A percentile compares a stretch with the other conserved stretches of the same genome.
Evolutionary conservation across 2,329 filamentous ascomycete species (phyloP).

Genomic region (Apiospora rasikravindrae): DNA sequence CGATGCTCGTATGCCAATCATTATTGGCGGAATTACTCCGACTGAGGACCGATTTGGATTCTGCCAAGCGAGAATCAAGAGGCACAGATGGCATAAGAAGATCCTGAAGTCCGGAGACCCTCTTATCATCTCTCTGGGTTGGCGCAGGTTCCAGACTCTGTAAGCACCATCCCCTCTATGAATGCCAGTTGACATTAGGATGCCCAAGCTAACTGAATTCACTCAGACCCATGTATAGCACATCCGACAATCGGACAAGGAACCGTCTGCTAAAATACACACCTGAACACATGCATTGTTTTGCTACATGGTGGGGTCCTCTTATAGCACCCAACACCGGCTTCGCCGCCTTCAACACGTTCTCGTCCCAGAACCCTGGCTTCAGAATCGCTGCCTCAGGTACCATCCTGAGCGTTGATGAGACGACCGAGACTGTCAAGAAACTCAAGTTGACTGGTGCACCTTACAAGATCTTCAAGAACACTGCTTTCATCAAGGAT

Average conservation of each 20-base stretch:
- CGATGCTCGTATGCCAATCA: constrained; percentile 79
- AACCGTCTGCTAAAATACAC: constrained; percentile 99
- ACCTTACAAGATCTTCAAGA: constrained; percentile 98
- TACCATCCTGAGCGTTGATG: constrained; percentile 91
- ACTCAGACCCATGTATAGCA: constrained; percentile 79
- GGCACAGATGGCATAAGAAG: constrained; percentile 98
- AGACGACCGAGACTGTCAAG: constrained; percentile 97
- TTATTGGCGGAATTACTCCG: constrained; percentile 88
- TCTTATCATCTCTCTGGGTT: constrained; percentile 94
- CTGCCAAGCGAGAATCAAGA: constrained; percentile 94
- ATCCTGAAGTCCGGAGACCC: constrained; percentile 98
- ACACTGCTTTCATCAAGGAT: constrained; percentile 97
- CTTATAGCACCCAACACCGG: constrained; percentile 95
- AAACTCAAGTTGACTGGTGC: constrained; percentile 95
- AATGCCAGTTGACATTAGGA: background rate
- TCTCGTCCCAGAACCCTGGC: constrained; percentile 82
- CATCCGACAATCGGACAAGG: constrained; percentile 88
- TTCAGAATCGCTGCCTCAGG: constrained; percentile 96
- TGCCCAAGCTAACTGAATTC: background rate
- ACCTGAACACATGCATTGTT: constrained; percentile 99
- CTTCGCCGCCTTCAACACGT: constrained; percentile 90
- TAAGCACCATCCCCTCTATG: background rate
- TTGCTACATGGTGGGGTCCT: constrained; percentile 92
- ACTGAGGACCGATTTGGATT: constrained; percentile 97
- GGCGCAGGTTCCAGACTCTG: constrained; percentile 91